phyloP scores from a whole-genome alignment of 306 rosid genomes.

The Ammopiptanthus mongolicus region DNA sequence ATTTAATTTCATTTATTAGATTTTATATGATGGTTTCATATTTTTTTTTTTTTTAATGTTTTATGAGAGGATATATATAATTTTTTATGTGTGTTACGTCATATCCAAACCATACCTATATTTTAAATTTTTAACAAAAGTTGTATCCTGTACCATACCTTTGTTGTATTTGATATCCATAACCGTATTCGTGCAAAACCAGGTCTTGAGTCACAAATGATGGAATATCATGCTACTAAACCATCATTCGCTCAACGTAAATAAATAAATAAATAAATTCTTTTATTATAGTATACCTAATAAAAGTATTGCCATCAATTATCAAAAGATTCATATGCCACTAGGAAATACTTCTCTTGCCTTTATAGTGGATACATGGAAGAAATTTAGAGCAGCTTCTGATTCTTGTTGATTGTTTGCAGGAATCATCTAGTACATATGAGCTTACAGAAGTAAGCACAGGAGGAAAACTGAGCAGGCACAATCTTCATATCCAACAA shows the following conservation, averaged over 20 bases:
- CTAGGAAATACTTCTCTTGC: background rate
- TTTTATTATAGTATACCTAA: background rate
- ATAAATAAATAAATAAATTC: background rate
- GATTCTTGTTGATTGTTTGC: constrained; percentile 25
- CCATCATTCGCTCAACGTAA: too few relatives aligned
- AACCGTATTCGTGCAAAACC: too few relatives aligned
- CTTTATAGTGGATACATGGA: background rate
- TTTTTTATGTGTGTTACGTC: too few relatives aligned
- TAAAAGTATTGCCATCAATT: background rate
- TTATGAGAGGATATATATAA: too few relatives aligned
- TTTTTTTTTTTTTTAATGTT: too few relatives aligned
- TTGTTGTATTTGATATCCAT: too few relatives aligned
- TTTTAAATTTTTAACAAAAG: too few relatives aligned
- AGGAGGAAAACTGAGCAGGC: constrained; percentile 86
- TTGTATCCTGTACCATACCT: too few relatives aligned
- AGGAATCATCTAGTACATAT: constrained; percentile 74
- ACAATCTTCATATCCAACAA: constrained; percentile 84
- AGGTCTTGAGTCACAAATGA: background rate
- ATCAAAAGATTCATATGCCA: background rate
- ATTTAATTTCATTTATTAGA: too few relatives aligned
- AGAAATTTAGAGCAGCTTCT: constrained; percentile 7
- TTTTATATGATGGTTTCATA: too few relatives aligned
- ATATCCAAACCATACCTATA: too few relatives aligned
- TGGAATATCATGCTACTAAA: background rate
- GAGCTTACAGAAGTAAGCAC: constrained; percentile 78